A percentile compares a stretch with the other conserved stretches of the same genome.
These are phyloP conservation scores for Myriangium duriaei DNA, from an alignment of 2,329 filamentous ascomycete species.

Conservation along the genomic window DNA sequence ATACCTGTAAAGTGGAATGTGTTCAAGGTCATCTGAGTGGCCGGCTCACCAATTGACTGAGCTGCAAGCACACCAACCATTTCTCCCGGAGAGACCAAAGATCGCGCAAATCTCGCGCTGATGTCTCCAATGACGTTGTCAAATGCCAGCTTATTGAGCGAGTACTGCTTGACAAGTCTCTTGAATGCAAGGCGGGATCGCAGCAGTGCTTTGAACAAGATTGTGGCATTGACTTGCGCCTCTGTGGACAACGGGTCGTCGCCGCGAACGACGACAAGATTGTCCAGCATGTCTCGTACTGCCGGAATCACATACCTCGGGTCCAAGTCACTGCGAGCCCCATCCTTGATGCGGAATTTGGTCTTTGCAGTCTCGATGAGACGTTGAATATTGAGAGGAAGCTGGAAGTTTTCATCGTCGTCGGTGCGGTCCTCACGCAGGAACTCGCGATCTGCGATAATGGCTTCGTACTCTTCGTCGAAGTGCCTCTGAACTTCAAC, in stretches of 20 bases:
- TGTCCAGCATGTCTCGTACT: slow-evolving; percentile 61
- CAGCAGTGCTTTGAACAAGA: slow-evolving; percentile 84
- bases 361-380: slow-evolving; percentile 85
- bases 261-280: slow-evolving; percentile 76
- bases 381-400: slow-evolving; percentile 82
- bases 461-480: slow-evolving; percentile 75
- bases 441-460: slow-evolving; percentile 60
- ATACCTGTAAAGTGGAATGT: slow-evolving; percentile 99
- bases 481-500: slow-evolving; percentile 75
- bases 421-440: slow-evolving; percentile 60
- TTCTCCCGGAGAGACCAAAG: slow-evolving; percentile 82
- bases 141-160: slow-evolving; percentile 81
- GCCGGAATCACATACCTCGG: slow-evolving; percentile 76
- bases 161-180: slow-evolving; percentile 73
- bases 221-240: slow-evolving; percentile 76
- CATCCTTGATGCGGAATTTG: slow-evolving; percentile 80
- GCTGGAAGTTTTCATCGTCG: slow-evolving; percentile 74
- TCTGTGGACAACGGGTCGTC: slow-evolving; percentile 70
- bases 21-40: slow-evolving; percentile 98
- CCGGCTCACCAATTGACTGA: slow-evolving; percentile 96
- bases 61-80: slow-evolving; percentile 98
- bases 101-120: slow-evolving; percentile 73
- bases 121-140: slow-evolving; percentile 85
- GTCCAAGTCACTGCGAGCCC: slow-evolving; percentile 75
- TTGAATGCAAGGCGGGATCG: slow-evolving; percentile 88